phyloP scores from a whole-genome alignment of 1,139 yeast genomes.

The Suhomyces anneliseae region DNA sequence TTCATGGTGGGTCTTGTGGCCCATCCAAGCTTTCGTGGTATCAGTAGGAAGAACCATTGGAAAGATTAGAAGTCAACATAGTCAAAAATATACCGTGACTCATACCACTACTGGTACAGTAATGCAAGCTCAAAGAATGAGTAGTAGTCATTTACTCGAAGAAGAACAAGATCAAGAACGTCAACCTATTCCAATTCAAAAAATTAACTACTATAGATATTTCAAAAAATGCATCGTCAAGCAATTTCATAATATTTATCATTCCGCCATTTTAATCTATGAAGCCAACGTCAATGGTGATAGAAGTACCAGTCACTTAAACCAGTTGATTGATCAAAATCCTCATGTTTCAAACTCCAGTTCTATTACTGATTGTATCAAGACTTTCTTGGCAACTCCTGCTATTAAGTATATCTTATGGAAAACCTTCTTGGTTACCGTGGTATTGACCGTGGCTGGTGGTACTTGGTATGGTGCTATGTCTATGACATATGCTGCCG shows the following conservation, averaged over 20 bases:
- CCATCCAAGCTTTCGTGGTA: slow-evolving; percentile 58
- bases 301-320: slow-evolving; percentile 36
- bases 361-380: slow-evolving; percentile 37
- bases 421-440: slow-evolving; percentile 47
- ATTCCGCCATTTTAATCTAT: slow-evolving; percentile 51
- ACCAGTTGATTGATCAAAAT: slow-evolving; percentile 39
- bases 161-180: slow-evolving; percentile 15
- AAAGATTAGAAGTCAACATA: slow-evolving; percentile 20
- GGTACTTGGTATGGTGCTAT: slow-evolving; percentile 86
- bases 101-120: slow-evolving; percentile 11
- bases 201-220: slow-evolving; percentile 27
- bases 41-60: slow-evolving; percentile 44
- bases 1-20: slow-evolving; percentile 77
- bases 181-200: slow-evolving; percentile 16
- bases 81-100: slow-evolving; percentile 10
- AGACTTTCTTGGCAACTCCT: slow-evolving; percentile 39
- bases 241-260: slow-evolving; percentile 52
- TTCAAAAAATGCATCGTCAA: slow-evolving; percentile 44
- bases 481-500: slow-evolving; percentile 78
- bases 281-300: slow-evolving; percentile 42
- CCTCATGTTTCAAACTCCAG: slow-evolving; percentile 42
- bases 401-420: slow-evolving; percentile 50
- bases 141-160: slow-evolving; percentile 31
- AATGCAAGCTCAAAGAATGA: slow-evolving; percentile 30
- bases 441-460: slow-evolving; percentile 73